Conservation (phyloP, 2,329 filamentous ascomycete species). For the Cladosporium colombiae region DNA sequence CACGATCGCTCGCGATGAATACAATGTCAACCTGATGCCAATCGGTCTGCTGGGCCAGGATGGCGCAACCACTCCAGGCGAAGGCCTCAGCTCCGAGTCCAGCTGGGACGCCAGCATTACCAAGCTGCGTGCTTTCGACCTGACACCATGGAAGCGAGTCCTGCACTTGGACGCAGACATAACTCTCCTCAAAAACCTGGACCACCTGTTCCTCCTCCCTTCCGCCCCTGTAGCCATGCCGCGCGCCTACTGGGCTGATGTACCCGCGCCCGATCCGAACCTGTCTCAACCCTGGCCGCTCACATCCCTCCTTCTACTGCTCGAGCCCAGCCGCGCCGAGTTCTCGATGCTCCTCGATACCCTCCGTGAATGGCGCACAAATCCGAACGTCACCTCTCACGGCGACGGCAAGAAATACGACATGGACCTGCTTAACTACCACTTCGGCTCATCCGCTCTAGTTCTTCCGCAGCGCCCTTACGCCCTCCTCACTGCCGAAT, state of each 20-base stretch:
- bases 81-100: constrained; percentile 32
- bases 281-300: constrained; percentile 46
- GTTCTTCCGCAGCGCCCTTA: constrained; percentile 64
- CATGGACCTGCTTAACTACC: constrained; percentile 65
- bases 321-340: constrained; percentile 60
- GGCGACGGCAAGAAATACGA: constrained; percentile 44
- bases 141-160: constrained; percentile 61
- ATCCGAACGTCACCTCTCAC: constrained; percentile 44
- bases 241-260: constrained; percentile 63
- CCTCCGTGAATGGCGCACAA: constrained; percentile 36
- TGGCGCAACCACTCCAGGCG: constrained; percentile 24
- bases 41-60: constrained; percentile 40
- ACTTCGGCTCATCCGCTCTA: constrained; percentile 59
- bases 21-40: constrained; percentile 51
- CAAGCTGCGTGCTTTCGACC: constrained; percentile 68
- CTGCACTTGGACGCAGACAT: constrained; percentile 64
- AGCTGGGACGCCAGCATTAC: constrained; percentile 64
- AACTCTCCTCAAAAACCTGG: constrained; percentile 60
- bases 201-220: constrained; percentile 70
- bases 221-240: constrained; percentile 64
- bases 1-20: constrained; percentile 46
- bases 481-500: constrained; percentile 61
- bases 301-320: constrained; percentile 63
- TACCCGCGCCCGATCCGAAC: constrained; percentile 5
- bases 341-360: constrained; percentile 45